Evolutionary conservation across 257 asterid genomes (phyloP).

Genomic region (Solanum okadae): DNA sequence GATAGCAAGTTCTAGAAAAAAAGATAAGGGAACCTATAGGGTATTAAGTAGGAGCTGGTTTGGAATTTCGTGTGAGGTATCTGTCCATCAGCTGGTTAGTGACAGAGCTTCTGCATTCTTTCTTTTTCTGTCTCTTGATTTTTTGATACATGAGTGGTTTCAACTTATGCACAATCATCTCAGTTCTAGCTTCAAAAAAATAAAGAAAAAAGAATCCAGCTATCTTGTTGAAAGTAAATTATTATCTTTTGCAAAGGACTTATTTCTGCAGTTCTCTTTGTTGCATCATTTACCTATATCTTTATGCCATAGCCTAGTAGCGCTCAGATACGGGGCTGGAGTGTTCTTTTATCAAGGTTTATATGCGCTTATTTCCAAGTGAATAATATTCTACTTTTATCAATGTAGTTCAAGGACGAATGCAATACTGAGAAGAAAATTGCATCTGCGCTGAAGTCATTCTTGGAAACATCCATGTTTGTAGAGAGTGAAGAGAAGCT

Average conservation of each 20-base stretch:
- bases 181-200: not conserved
- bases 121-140: not conserved
- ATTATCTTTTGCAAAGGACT: not conserved
- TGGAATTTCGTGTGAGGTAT: not conserved
- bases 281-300: not conserved
- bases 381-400: not conserved
- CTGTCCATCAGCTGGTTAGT: not conserved
- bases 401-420: constrained; percentile 80
- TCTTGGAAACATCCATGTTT: constrained; percentile 50
- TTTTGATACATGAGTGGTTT: not conserved
- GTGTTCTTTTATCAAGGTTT: not conserved
- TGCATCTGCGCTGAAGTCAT: constrained; percentile 61
- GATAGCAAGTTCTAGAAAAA: not conserved
- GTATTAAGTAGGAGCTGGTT: not conserved
- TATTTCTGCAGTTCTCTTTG: not conserved
- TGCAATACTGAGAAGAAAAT: constrained; percentile 84
- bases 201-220: not conserved
- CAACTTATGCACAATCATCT: not conserved
- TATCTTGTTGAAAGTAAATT: not conserved
- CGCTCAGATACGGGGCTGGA: not conserved
- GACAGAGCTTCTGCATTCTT: not conserved
- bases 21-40: not conserved
- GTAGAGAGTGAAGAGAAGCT: constrained; percentile 62
- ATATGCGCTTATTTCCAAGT: not conserved
- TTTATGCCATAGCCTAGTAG: not conserved